These are phyloP conservation scores for Penicillium salamii DNA, from an alignment of 495 filamentous ascomycete species.

Conservation along the genomic window DNA sequence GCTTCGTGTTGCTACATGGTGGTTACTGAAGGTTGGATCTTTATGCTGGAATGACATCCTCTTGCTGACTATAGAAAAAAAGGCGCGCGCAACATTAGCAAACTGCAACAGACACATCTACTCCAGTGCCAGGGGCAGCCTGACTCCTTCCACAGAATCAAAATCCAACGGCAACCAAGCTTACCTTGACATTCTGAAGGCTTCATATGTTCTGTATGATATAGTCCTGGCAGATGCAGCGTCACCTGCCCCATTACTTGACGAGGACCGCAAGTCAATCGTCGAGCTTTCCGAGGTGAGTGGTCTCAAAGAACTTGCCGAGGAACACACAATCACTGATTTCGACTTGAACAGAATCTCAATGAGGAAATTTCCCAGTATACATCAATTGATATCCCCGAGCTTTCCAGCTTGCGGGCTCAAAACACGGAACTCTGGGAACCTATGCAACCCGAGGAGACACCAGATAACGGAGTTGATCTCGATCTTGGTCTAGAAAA, in stretches of 20 bases:
- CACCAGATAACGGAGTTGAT: conserved; percentile 14
- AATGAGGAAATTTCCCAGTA: conserved; percentile 35
- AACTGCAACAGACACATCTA: conserved; percentile 25
- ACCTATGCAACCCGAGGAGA: conserved; percentile 33
- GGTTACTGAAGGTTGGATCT: conserved; percentile 39
- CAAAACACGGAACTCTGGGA: conserved; percentile 42
- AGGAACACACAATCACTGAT: too few species aligned
- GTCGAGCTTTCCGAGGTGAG: conserved; percentile 40
- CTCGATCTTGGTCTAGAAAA: conserved; percentile 25
- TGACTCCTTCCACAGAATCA: conserved; percentile 25
- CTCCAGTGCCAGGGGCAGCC: conserved; percentile 22
- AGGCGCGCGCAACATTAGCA: conserved; percentile 26
- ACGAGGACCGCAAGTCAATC: conserved; percentile 41
- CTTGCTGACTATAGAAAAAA: neutral
- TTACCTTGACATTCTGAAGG: conserved; percentile 42
- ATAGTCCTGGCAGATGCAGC: conserved; percentile 29
- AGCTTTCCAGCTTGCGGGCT: conserved; percentile 16
- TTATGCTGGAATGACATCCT: neutral
- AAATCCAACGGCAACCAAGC: conserved; percentile 28
- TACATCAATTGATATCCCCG: conserved; percentile 27
- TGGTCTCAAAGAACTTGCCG: too few species aligned
- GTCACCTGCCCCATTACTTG: conserved; percentile 22
- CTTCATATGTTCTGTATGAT: conserved; percentile 43
- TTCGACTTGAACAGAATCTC: conserved; percentile 28
- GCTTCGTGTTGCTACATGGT: conserved; percentile 44